Evolutionary conservation across 345 rosid genomes (phyloP).

Genomic region (Leavenworthia alabamica): DNA sequence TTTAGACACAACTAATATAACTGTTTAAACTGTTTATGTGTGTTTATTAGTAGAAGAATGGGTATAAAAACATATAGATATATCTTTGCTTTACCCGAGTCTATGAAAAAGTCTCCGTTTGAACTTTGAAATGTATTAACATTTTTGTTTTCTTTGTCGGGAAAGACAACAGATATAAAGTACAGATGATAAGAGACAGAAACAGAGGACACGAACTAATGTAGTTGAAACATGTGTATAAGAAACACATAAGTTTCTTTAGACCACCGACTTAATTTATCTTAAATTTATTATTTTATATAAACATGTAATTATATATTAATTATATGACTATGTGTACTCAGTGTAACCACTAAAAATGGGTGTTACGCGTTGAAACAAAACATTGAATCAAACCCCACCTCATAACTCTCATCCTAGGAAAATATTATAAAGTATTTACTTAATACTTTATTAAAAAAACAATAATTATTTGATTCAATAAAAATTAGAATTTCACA

Average conservation of each 20-base stretch:
- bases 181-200: conserved; percentile 5
- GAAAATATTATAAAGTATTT: neutral
- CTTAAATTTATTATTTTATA: neutral
- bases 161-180: conserved; percentile 20
- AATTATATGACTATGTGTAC: neutral
- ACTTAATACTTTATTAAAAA: neutral
- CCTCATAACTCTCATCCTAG: neutral
- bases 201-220: neutral
- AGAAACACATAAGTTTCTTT: no score
- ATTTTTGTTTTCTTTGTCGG: conserved; percentile 9
- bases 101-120: conserved; percentile 9
- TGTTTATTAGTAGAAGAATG: neutral
- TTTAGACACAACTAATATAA: neutral
- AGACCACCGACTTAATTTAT: conserved; percentile 30
- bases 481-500: no score
- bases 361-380: conserved; percentile 19
- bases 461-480: no score
- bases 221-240: neutral
- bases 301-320: neutral
- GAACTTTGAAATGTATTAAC: conserved; percentile 15
- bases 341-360: conserved; percentile 5
- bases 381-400: conserved; percentile 9
- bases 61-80: neutral
- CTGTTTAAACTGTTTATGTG: neutral
- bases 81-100: neutral